Base-by-base conservation (phyloP, 768 basidiomycete genomes). In the Boletus sp. region DNA sequence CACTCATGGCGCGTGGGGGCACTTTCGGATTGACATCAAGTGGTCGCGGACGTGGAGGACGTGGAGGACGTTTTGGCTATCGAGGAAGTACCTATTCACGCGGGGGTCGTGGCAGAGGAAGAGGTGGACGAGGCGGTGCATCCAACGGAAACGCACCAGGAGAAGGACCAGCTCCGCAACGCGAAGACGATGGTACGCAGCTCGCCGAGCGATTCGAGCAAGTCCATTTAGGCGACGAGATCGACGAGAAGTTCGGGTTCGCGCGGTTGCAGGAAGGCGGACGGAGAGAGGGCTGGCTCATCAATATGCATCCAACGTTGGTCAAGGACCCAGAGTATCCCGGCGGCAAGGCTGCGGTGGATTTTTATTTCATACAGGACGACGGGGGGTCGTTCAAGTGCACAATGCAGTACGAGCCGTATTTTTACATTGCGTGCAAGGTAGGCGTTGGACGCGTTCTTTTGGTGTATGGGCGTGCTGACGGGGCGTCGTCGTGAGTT, bases 261-360 rank as follows among this genome's bases (percentile, higher is more conserved):
- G 75, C 76, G 40, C 80, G 87, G 59, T 77, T 92, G 48, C 85
- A 91, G 57, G 90, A 95, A 67, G 96, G 95, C 0, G 74, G 78
- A 4, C 77, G 77, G 65, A 84, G 78, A 68, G 89, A 91, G 52
- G 97, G 95, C 2, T 98, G 97, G 97, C 76, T 99, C 67, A 86
- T 99, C 60, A 98, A 98, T 69, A 98, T 99, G 96, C 95, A 96
- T 71, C 92, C 97, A 89, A 97, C 94, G 1, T 74, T 96, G 9
- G 73, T 97, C 15, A 91, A 92, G 71, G 94, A 95, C 66, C 75
- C 93, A 7, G 87, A 91, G 42, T 87, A 87, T 78, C 83, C 91
- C 6, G 83, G 83, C 9, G 97, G 95, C 18, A 86, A 84, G 63
- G 87, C 93, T 2, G 97, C 89, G 7, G 95, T 99, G 12, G 94